Base-by-base conservation (phyloP, 352 stramenopile genomes). In the Plasmopara halstedii region DNA sequence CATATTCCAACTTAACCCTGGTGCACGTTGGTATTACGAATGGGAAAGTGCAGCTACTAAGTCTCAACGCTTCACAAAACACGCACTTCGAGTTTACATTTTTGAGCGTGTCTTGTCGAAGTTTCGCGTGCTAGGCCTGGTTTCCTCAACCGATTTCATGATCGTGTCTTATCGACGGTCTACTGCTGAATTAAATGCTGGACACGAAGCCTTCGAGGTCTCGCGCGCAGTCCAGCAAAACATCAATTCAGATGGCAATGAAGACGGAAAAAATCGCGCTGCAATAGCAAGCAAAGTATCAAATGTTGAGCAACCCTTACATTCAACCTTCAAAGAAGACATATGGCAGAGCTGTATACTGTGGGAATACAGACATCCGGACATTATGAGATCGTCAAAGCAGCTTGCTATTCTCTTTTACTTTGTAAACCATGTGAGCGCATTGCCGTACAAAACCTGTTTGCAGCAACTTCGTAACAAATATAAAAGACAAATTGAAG, bases 1-100 rank as follows among this genome's bases (percentile, higher is more conserved):
- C 36, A 33, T 80, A n/a, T 83, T 75, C 45, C 47, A 76, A 56
- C 71, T 85, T 59, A 85, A 82, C 38, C 34, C 67, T 0, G 52
- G 62, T 14, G 70, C 68, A 14, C 53, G 70, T 14, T 86, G 74
- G 74, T 86, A 84, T 52, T 86, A 86, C 56, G 62, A 83, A 25
- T 86, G 74, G 72, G 74, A 81, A 34, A 84, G 70, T 41, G 74
- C 58, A 1, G 69, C 70, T 31, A 86, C 60, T 13, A 84, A 83
- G 46, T 64, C 65, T 2, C 72, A 83, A 39, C 64, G 74, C 8
- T 78, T 82, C 47, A 83, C 62, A 13, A 72, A 77, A 46, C 74
- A 84, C 48, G 65, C 78, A 22, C 61, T 86, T 20, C 56, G 64
- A 2, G 64, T 70, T 23, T 86, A 84, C 44, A 58, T 83, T 2